Conservation (phyloP, 2,329 filamentous ascomycete genomes). For the Pseudocercospora eumusae region DNA sequence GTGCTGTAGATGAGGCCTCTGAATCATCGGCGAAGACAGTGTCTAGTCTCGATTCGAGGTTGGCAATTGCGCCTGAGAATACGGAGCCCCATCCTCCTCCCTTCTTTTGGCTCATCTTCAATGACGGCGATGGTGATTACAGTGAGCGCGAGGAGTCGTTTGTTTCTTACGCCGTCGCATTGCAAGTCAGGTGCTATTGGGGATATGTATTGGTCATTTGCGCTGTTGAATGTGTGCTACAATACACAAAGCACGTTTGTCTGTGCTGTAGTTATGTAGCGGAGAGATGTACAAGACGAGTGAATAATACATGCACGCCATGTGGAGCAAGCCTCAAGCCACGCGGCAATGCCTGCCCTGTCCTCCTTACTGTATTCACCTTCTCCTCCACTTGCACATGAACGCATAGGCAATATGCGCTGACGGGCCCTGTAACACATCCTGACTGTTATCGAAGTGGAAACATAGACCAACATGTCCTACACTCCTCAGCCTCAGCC, state of each 20-base stretch:
- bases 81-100: constrained; percentile 55
- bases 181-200: constrained; percentile 21
- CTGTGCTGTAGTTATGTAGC: background rate
- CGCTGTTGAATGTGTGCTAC: background rate
- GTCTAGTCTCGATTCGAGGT: constrained; percentile 89
- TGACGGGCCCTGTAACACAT: background rate
- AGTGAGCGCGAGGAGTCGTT: constrained; percentile 3
- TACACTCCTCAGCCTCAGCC: constrained; percentile 27
- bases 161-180: constrained; percentile 33
- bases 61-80: constrained; percentile 85
- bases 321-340: background rate
- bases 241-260: background rate
- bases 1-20: constrained; percentile 49
- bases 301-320: no score
- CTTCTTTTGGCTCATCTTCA: constrained; percentile 30
- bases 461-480: constrained; percentile 24
- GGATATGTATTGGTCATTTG: background rate
- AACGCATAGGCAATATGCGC: background rate
- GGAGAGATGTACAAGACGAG: background rate
- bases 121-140: background rate
- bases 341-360: background rate
- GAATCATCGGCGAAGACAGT: constrained; percentile 84
- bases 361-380: background rate
- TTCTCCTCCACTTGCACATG: background rate
- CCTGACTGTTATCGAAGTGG: background rate